Base-by-base conservation (phyloP, 305 asterid species). In the Rubia tinctorum region DNA sequence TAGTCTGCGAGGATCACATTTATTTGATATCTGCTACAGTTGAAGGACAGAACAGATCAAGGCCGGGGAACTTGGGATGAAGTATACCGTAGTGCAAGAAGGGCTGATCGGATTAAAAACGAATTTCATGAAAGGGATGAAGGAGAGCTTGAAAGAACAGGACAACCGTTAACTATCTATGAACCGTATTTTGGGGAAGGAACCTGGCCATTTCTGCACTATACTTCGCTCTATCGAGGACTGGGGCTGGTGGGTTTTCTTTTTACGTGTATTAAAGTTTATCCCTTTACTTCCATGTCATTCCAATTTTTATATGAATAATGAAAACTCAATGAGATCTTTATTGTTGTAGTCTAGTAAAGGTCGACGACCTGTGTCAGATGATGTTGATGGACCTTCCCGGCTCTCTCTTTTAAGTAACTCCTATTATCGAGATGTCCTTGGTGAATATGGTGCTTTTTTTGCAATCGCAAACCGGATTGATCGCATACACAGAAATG, bases 61-160 rank as follows among this genome's bases (percentile, higher is more conserved):
- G 86, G 93, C 47, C 88, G 93, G 70, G 97, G 99, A 78, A 84
- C 90, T 42, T 95, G 99, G 99, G 99, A 95, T 56, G 96, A 95
- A 45, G 89, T 93, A 73, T 91, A 95, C 73, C 87, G 92, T 71
- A 93, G 81, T 84, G 95, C 90, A 23, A 86, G 93, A 80, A 88
- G 92, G 82, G 89, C 83, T 58, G 98, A 93, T 75, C 89, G 91
- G 71, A 76, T 89, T 45, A 84, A 73, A 75, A 82, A 80, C 43
- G 88, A 84, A 39, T 86, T 91, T 83, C 99, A 88, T 67, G 99
- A 93, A 83, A 93, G 99, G 84, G 98, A 93, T 76, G 99, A 91
- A 69, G 98, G 96, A 64, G 99, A 95, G 81, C 96, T 95, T 58
- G 98, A 87, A 79, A 93, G 99, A 82, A 93, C 97, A 0, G 97